A percentile compares a stretch with the other conserved stretches of the same genome.
These are phyloP conservation scores for Aspergillus sp. DNA, from an alignment of 2,329 filamentous ascomycete genomes.

Conservation along the genomic window DNA sequence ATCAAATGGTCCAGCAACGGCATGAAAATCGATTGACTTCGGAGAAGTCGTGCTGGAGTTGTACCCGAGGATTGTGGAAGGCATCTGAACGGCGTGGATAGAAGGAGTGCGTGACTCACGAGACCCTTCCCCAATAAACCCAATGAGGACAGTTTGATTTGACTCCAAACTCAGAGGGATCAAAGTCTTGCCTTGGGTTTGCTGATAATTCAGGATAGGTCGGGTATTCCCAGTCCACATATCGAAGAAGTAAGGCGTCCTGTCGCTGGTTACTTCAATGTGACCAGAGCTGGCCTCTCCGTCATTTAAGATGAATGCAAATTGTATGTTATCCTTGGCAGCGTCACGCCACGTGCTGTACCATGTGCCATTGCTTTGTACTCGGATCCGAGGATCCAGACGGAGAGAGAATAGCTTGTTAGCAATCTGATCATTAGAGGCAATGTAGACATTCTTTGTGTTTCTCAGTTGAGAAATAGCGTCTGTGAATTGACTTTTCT, in stretches of 20 bases:
- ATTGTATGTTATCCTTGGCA: slow-evolving; percentile 29
- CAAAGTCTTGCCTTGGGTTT: slow-evolving; percentile 17
- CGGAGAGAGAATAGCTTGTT: slow-evolving; percentile 23
- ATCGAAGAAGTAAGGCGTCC: slow-evolving; percentile 34
- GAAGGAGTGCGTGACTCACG: neutral
- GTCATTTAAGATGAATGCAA: slow-evolving; percentile 41
- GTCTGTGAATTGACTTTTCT: slow-evolving; percentile 18
- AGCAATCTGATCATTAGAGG: slow-evolving; percentile 25
- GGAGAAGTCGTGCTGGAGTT: neutral
- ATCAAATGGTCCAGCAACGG: slow-evolving; percentile 1
- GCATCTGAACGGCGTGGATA: slow-evolving; percentile 3
- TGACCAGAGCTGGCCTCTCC: slow-evolving; percentile 13
- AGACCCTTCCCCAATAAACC: slow-evolving; percentile 17
- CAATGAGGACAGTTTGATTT: slow-evolving; percentile 39
- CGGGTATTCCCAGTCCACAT: slow-evolving; percentile 39
- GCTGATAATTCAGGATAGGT: slow-evolving; percentile 29
- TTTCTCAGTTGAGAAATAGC: too few species aligned
- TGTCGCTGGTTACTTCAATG: slow-evolving; percentile 25
- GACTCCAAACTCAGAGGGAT: slow-evolving; percentile 33
- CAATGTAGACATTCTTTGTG: slow-evolving; percentile 32
- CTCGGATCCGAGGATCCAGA: slow-evolving; percentile 25
- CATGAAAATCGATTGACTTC: slow-evolving; percentile 3
- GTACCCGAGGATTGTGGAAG: slow-evolving; percentile 7
- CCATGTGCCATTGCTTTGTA: slow-evolving; percentile 25
- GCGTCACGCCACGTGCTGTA: slow-evolving; percentile 34